Evolutionary conservation across 371 early-diverging fungal species (phyloP).

Genomic region (Mucor velutinosus): DNA sequence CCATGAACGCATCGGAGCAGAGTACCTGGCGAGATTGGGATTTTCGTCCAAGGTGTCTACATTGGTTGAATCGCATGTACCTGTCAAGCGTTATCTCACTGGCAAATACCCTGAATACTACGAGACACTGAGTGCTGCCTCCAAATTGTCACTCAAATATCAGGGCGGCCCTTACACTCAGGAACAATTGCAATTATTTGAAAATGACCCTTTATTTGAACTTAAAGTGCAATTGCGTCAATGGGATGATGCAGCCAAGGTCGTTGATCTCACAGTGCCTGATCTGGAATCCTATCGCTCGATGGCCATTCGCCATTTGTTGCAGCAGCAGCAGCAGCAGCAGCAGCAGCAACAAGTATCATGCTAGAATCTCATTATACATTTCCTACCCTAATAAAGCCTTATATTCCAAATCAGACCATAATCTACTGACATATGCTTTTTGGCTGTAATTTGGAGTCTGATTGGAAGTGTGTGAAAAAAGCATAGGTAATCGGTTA

Average conservation of each 20-base stretch:
- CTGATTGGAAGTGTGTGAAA: not conserved
- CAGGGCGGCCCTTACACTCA: constrained; percentile 54
- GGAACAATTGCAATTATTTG: constrained; percentile 46
- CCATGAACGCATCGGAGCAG: constrained; percentile 55
- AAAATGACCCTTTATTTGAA: constrained; percentile 48
- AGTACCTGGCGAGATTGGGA: constrained; percentile 51
- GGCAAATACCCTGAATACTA: constrained; percentile 48
- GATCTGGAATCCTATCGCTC: constrained; percentile 44
- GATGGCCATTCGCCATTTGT: constrained; percentile 40
- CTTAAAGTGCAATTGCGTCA: constrained; percentile 53
- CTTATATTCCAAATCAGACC: not conserved
- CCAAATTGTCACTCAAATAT: constrained; percentile 56
- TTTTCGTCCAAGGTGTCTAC: constrained; percentile 53
- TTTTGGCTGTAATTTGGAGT: not conserved
- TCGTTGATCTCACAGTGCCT: constrained; percentile 44
- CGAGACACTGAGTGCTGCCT: constrained; percentile 45
- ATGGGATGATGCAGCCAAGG: constrained; percentile 59
- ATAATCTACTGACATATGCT: not conserved
- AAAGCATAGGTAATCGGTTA: not conserved
- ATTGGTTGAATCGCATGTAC: constrained; percentile 57
- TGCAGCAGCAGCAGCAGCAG: not conserved
- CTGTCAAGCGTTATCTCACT: constrained; percentile 57
- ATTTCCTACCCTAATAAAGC: not conserved
- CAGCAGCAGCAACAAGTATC: not conserved
- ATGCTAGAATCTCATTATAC: not conserved